Conservation (phyloP, 2,329 filamentous ascomycete genomes). For the Cladosporium velox region DNA sequence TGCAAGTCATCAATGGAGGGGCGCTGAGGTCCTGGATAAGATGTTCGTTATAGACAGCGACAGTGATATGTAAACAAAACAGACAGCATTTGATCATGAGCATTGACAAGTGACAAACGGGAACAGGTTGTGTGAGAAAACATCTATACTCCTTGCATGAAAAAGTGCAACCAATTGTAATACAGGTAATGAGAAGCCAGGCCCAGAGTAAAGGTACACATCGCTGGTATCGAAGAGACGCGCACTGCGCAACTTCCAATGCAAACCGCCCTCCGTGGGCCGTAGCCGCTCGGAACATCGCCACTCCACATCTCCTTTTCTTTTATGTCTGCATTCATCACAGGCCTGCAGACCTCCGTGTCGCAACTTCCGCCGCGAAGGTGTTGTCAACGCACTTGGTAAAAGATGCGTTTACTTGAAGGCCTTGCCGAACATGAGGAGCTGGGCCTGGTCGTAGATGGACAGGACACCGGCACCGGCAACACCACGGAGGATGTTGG, state of each 20-base stretch:
- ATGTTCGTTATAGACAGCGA: neutral
- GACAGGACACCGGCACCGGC: constrained; percentile 99
- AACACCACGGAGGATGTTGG: constrained; percentile 99
- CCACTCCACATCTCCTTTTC: constrained; percentile 18
- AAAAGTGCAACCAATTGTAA: constrained; percentile 37
- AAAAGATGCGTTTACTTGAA: constrained; percentile 69
- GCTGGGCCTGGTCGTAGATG: constrained; percentile 99
- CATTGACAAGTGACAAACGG: neutral
- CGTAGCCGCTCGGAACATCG: constrained; percentile 17
- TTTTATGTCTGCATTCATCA: constrained; percentile 34
- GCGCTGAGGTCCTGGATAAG: no score
- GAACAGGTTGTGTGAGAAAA: constrained; percentile 22
- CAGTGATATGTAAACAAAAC: neutral
- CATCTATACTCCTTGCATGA: constrained; percentile 36
- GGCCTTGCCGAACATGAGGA: constrained; percentile 99
- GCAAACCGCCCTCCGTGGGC: constrained; percentile 17
- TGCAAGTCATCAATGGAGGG: no score
- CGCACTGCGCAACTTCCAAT: constrained; percentile 20
- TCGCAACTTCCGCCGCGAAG: constrained; percentile 17
- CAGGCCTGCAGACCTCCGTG: constrained; percentile 33
- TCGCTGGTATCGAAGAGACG: constrained; percentile 18
- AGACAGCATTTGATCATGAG: neutral
- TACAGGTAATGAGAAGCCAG: constrained; percentile 37
- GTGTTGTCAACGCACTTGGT: constrained; percentile 12
- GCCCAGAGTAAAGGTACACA: constrained; percentile 27